These are phyloP conservation scores for Hippophae tibetana DNA, from an alignment of 306 rosid species.

Conservation along the genomic window DNA sequence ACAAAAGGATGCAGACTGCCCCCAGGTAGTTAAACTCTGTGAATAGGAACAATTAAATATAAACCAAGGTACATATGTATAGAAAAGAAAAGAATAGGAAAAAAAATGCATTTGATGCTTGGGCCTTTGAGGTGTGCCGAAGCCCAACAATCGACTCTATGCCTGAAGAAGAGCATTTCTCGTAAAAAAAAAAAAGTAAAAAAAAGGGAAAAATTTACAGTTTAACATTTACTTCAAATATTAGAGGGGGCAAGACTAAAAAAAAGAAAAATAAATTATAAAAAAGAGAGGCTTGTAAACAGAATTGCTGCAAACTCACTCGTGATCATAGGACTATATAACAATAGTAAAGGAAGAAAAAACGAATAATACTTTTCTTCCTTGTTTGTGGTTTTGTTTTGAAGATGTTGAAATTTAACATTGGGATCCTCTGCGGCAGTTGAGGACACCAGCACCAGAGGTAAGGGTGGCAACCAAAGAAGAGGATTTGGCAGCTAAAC, in stretches of 20 bases:
- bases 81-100: no score
- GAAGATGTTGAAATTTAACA: slow-evolving; percentile 42
- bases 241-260: no score
- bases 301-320: slow-evolving; percentile 44
- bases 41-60: no score
- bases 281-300: slow-evolving; percentile 31
- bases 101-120: neutral
- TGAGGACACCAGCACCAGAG: slow-evolving; percentile 63
- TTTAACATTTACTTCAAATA: slow-evolving; percentile 26
- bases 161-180: no score
- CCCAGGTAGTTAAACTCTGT: no score
- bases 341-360: slow-evolving; percentile 31
- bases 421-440: slow-evolving; percentile 48
- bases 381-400: slow-evolving; percentile 18
- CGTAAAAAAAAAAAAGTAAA: no score
- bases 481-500: slow-evolving; percentile 95
- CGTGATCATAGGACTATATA: slow-evolving; percentile 30
- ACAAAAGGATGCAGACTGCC: no score
- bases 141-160: neutral
- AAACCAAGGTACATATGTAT: no score
- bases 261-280: slow-evolving; percentile 5
- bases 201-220: slow-evolving; percentile 39
- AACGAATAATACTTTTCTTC: slow-evolving; percentile 41
- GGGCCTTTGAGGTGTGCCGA: slow-evolving; percentile 10
- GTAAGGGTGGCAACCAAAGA: slow-evolving; percentile 68